Percentiles rank a stretch among this genome's conserved stretches.
Evolutionary conservation across 306 rosid genomes (phyloP).

Genomic region (Glycine soja): DNA sequence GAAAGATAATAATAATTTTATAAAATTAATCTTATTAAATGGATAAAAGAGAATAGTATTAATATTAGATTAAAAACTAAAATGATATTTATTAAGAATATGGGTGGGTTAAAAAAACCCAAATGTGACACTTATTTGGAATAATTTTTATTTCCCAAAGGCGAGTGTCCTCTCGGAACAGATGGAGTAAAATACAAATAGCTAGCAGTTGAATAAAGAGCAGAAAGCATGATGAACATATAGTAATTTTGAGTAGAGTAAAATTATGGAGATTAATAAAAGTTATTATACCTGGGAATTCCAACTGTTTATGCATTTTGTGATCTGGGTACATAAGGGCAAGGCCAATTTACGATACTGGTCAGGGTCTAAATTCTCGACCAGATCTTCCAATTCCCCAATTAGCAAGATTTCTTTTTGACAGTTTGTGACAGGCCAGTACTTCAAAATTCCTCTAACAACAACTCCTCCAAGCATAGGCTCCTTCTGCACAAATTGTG

Average conservation of each 20-base stretch:
- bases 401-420: constrained; percentile 79
- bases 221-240: neutral
- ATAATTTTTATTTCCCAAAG: too few species aligned
- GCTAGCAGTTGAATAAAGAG: neutral
- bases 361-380: constrained; percentile 76
- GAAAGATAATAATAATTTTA: too few species aligned
- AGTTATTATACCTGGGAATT: constrained; percentile 73
- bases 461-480: constrained; percentile 84
- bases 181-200: too few species aligned
- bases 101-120: too few species aligned
- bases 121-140: too few species aligned
- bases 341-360: constrained; percentile 79
- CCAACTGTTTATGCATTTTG: constrained; percentile 79
- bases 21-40: too few species aligned
- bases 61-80: too few species aligned
- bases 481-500: constrained; percentile 91
- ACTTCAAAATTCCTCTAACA: constrained; percentile 77
- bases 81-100: too few species aligned
- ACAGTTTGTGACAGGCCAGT: constrained; percentile 84
- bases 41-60: too few species aligned
- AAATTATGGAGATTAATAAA: neutral
- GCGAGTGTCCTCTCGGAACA: too few species aligned
- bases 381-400: constrained; percentile 85
- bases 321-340: constrained; percentile 71
- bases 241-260: neutral